phyloP scores from a whole-genome alignment of 2,329 filamentous ascomycete genomes.

The Tolypocladium tundrense region DNA sequence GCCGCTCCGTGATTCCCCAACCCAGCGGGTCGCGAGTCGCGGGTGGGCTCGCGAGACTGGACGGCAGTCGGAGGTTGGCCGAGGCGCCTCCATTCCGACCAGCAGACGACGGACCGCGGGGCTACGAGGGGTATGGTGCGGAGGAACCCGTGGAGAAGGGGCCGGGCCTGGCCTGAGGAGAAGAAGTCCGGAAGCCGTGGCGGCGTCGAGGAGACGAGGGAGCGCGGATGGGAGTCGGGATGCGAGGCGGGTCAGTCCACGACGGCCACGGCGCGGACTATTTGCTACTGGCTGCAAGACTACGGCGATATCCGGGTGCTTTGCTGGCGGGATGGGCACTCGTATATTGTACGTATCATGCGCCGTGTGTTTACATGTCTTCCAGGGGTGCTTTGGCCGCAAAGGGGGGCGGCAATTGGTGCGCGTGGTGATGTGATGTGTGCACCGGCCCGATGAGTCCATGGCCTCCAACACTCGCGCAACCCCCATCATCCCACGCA shows the following conservation, averaged over 20 bases:
- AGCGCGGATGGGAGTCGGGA: background rate
- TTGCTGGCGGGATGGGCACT: too few relatives aligned
- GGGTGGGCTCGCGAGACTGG: background rate
- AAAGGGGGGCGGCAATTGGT: background rate
- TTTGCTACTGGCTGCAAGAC: too few relatives aligned
- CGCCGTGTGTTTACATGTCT: too few relatives aligned
- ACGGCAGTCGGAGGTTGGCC: background rate
- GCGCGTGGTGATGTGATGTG: background rate
- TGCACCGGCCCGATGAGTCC: background rate
- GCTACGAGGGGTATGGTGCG: background rate
- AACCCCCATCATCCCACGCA: background rate
- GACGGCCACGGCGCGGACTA: too few relatives aligned
- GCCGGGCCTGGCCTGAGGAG: too few relatives aligned
- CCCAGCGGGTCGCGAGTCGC: background rate
- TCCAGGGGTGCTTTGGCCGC: background rate
- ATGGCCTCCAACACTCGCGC: background rate
- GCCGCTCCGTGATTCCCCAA: background rate
- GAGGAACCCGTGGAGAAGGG: background rate
- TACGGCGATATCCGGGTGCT: too few relatives aligned
- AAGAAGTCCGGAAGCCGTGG: background rate
- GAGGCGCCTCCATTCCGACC: background rate
- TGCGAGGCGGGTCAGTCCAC: too few relatives aligned
- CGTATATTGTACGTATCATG: too few relatives aligned
- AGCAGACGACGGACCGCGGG: background rate
- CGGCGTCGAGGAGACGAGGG: background rate